Evolutionary conservation across 345 rosid genomes (phyloP).

Genomic region (Brassica rapa): DNA sequence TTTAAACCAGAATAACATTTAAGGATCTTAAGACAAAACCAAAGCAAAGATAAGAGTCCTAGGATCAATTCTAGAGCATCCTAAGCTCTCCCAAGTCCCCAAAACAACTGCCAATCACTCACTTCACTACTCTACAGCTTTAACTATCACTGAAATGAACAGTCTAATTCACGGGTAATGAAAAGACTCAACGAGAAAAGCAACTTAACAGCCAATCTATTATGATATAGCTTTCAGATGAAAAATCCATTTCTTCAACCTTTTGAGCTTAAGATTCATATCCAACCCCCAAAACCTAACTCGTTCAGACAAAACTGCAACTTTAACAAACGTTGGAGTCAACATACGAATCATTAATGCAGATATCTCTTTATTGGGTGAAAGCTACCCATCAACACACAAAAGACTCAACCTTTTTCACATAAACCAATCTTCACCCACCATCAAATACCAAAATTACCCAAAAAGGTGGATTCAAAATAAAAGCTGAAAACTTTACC

Average conservation of each 20-base stretch:
- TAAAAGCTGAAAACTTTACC: conserved; percentile 41
- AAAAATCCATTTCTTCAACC: background rate
- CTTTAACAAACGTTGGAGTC: background rate
- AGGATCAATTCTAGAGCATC: background rate
- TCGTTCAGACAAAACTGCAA: background rate
- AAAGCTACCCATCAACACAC: background rate
- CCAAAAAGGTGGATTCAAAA: background rate
- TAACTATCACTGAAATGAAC: background rate
- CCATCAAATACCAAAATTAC: background rate
- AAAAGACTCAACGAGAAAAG: background rate
- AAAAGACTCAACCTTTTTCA: conserved; percentile 8
- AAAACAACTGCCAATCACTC: background rate
- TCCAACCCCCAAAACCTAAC: background rate
- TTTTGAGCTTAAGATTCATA: background rate
- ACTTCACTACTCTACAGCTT: background rate
- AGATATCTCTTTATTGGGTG: conserved; percentile 2
- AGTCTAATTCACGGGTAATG: background rate
- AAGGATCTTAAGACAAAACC: background rate
- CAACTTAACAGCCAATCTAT: background rate
- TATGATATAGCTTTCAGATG: background rate
- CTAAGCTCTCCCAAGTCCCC: background rate
- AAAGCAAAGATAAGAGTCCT: background rate
- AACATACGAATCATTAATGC: background rate
- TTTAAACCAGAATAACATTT: background rate
- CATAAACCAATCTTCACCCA: background rate